Evolutionary conservation across 495 filamentous ascomycete species (phyloP).

Genomic region (Aspergillus bertholletiae): DNA sequence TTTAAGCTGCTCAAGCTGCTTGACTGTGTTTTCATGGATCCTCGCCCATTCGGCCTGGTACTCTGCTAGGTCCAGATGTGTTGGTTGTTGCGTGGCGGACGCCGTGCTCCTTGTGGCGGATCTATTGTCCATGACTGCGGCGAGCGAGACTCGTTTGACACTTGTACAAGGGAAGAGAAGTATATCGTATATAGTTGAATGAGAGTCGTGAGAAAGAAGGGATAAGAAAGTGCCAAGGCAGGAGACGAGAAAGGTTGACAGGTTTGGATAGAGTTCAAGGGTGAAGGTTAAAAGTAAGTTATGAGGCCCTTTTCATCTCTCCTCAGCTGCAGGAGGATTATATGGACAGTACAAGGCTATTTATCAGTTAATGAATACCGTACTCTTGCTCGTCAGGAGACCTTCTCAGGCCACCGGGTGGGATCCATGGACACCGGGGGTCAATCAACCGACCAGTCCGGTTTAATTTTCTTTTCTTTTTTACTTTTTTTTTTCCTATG

Average conservation of each 20-base stretch:
- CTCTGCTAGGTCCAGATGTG: neutral
- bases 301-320: neutral
- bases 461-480: neutral
- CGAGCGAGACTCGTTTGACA: neutral
- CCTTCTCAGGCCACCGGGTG: neutral
- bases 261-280: neutral
- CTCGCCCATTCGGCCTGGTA: neutral
- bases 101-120: neutral
- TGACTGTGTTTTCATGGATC: neutral
- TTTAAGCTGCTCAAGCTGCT: neutral
- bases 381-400: neutral
- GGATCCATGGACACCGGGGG: neutral
- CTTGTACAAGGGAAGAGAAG: neutral
- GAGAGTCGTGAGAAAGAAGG: neutral
- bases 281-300: neutral
- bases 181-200: neutral
- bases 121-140: neutral
- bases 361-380: neutral
- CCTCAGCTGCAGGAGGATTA: neutral
- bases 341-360: neutral
- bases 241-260: neutral
- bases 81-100: neutral
- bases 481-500: neutral
- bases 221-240: neutral
- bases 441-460: neutral